Evolutionary conservation across 139 green algal genomes (phyloP).

Genomic region (Medakamo hakoo): DNA sequence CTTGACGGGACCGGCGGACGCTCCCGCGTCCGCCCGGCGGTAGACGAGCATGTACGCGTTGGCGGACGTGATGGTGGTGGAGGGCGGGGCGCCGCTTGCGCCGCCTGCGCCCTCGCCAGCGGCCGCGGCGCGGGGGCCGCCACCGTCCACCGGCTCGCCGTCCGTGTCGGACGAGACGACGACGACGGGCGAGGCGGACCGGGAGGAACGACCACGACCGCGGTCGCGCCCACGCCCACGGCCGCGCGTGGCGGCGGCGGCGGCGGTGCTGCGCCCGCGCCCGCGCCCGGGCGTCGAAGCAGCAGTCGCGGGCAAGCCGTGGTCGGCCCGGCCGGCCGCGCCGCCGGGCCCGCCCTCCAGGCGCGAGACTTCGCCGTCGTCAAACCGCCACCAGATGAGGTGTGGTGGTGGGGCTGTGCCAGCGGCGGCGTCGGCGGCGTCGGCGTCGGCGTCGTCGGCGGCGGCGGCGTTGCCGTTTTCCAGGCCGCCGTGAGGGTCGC

Average conservation of each 20-base stretch:
- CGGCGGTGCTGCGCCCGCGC: slow-evolving; percentile 1
- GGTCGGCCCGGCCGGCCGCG: slow-evolving; percentile 26
- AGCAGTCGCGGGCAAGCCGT: too few species aligned
- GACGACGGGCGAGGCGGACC: background rate
- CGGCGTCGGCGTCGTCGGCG: too few species aligned
- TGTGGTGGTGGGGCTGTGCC: too few species aligned
- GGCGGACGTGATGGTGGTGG: slow-evolving; percentile 16
- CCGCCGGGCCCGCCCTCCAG: slow-evolving; percentile 28
- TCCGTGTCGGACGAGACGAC: background rate
- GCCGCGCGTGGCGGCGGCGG: background rate
- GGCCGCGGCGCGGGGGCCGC: too few species aligned
- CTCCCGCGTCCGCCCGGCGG: slow-evolving; percentile 8
- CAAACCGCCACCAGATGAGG: slow-evolving; percentile 77
- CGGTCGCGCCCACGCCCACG: background rate
- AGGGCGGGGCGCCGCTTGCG: background rate
- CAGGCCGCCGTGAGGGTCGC: too few species aligned
- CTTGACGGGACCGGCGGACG: background rate
- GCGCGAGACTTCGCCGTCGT: slow-evolving; percentile 49
- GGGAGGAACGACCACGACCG: background rate
- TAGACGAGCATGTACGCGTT: slow-evolving; percentile 75
- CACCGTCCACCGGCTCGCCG: too few species aligned
- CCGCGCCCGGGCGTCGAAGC: background rate
- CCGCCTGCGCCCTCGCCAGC: too few species aligned
- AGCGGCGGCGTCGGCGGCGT: too few species aligned
- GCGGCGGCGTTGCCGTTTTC: too few species aligned